Evolutionary conservation across 495 filamentous ascomycete species (phyloP).

Genomic region (Neurospora sp.): DNA sequence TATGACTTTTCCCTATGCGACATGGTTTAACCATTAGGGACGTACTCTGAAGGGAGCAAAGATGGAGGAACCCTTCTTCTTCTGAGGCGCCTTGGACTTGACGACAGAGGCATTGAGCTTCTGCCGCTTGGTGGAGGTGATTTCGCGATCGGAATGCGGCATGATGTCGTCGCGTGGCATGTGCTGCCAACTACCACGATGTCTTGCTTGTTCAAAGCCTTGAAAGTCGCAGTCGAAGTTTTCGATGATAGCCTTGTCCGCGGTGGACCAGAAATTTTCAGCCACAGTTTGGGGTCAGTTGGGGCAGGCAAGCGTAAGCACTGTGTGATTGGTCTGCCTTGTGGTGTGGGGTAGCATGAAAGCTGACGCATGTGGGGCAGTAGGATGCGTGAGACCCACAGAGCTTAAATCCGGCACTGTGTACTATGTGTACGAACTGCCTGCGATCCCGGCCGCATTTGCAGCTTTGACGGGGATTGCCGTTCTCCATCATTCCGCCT

Average conservation of each 20-base stretch:
- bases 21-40: conserved; percentile 5
- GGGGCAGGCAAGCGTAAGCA: neutral
- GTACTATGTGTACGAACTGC: neutral
- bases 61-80: conserved; percentile 52
- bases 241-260: conserved; percentile 12
- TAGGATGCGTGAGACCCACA: neutral
- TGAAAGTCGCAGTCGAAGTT: conserved; percentile 9
- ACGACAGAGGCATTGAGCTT: conserved; percentile 38
- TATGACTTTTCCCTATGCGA: neutral
- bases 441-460: neutral
- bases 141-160: conserved; percentile 41
- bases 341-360: neutral
- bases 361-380: neutral
- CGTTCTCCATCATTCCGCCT: neutral
- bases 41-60: conserved; percentile 87
- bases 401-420: neutral
- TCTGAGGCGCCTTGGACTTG: conserved; percentile 20
- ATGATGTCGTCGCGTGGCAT: conserved; percentile 19
- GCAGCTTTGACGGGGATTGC: neutral
- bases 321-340: neutral
- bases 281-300: conserved; percentile 7
- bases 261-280: conserved; percentile 16
- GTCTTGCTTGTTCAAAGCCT: neutral
- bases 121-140: conserved; percentile 56
- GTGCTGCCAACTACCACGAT: neutral